Base-by-base conservation (phyloP, 2,329 filamentous ascomycete genomes). In the Erysiphe pulchra region DNA sequence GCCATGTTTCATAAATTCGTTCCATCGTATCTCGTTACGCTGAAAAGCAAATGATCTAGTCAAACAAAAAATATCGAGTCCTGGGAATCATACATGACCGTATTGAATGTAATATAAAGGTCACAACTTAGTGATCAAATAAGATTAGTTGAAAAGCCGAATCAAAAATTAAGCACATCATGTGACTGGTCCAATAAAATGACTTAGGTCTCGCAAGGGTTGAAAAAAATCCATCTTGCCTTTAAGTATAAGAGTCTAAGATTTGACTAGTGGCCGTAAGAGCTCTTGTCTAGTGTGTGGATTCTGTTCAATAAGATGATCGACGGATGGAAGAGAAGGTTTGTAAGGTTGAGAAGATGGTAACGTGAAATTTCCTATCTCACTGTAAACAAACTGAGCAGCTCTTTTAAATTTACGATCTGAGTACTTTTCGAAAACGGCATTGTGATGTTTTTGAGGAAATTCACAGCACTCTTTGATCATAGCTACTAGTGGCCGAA, bases 391-490 rank as follows among this genome's bases (percentile, higher is more conserved):
- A 53, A 81, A 85, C 17, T 73, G 63, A 16, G 90, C 82, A 10
- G 83, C 82, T 46, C 77, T 72, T 68, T 92, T 92, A 67, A 84
- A 95, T 45, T 81, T 75, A 58, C 78, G 80, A 60, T 92, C 81
- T 34, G 74, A 70, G 63, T 94, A 98, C 63, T 98, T 98, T 47
- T 93, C 83, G 57, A 74, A 94, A 38, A 98, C 79, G 8, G 85
- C 83, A 28, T 67, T 63, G 59, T 98, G 90, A 58, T 98, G 90
- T 55, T 77, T 76, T 50, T 70, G 69, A 7, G 85, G 80, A 47
- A 77, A 71, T 49, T 83, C 76, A 62, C 85, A 93, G 65, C 87
- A 95, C 53, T 93, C 84, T 44, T 92, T 65, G 51, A 98, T 76
- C 60, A 82, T 76, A 13, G 68, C 67, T 42, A 94, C 70, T 34